phyloP scores from a whole-genome alignment of 1,284 basidiomycete genomes.

The Coriolopsis trogii region DNA sequence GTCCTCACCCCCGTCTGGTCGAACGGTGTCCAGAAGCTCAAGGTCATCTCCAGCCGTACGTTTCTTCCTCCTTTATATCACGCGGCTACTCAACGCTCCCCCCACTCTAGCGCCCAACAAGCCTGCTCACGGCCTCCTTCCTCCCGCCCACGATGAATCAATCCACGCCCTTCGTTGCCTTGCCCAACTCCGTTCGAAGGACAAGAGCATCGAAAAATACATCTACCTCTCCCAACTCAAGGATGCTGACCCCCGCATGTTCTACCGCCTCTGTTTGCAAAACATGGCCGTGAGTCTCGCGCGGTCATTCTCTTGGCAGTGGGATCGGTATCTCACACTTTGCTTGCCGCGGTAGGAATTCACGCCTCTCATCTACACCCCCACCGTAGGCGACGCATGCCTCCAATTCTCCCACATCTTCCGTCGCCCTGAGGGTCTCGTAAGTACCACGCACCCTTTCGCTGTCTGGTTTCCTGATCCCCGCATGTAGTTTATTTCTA shows the following conservation, averaged over 20 bases:
- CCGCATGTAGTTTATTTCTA: slow-evolving; percentile 70
- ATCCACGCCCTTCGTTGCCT: slow-evolving; percentile 66
- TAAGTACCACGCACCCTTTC: slow-evolving; percentile 38
- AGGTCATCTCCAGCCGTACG: slow-evolving; percentile 58
- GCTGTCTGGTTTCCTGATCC: slow-evolving; percentile 16
- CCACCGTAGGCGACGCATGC: slow-evolving; percentile 91
- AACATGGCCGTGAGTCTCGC: slow-evolving; percentile 55
- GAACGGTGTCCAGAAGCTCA: slow-evolving; percentile 69
- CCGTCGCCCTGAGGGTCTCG: slow-evolving; percentile 78
- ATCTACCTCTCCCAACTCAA: slow-evolving; percentile 80
- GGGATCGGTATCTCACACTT: background rate
- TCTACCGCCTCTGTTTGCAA: slow-evolving; percentile 70
- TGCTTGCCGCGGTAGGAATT: slow-evolving; percentile 48
- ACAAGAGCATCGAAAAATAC: slow-evolving; percentile 77
- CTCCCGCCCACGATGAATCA: slow-evolving; percentile 57
- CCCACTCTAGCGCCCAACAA: slow-evolving; percentile 31
- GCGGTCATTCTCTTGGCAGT: background rate
- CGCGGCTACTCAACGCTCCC: slow-evolving; percentile 40
- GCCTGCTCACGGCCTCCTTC: slow-evolving; percentile 61
- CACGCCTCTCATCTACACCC: slow-evolving; percentile 90
- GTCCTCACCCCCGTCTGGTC: slow-evolving; percentile 71
- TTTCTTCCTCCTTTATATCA: slow-evolving; percentile 16
- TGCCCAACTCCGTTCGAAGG: slow-evolving; percentile 74
- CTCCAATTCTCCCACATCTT: slow-evolving; percentile 85
- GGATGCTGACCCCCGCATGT: slow-evolving; percentile 70